Percentiles rank a stretch among this genome's conserved stretches.
These are phyloP conservation scores for Lepidium aucheri DNA, from an alignment of 345 rosid species.

Conservation along the genomic window DNA sequence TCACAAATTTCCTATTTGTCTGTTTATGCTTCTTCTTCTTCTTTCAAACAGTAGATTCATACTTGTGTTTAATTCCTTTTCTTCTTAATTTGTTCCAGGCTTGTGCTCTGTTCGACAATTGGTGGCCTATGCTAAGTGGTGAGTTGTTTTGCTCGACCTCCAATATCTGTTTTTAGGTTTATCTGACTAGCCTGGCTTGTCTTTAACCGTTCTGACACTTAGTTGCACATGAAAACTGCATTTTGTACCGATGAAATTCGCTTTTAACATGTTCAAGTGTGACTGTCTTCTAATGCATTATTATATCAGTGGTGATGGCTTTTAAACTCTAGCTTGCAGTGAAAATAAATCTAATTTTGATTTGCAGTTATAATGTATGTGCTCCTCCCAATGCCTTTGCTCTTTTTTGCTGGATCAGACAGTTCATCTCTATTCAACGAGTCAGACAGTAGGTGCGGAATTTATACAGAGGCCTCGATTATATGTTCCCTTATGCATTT, in stretches of 20 bases:
- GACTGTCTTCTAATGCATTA: background rate
- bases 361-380: slow-evolving; percentile 84
- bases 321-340: background rate
- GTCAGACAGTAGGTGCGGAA: slow-evolving; percentile 49
- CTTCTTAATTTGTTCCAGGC: slow-evolving; percentile 42
- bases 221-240: background rate
- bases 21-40: background rate
- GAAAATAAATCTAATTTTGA: background rate
- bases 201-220: background rate
- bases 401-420: slow-evolving; percentile 82
- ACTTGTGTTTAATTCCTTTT: background rate
- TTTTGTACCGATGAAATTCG: background rate
- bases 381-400: slow-evolving; percentile 87
- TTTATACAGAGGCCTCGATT: background rate
- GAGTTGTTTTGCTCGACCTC: slow-evolving; percentile 13
- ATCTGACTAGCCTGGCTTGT: background rate
- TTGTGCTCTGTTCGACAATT: slow-evolving; percentile 81
- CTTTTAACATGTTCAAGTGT: background rate
- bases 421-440: slow-evolving; percentile 49
- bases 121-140: slow-evolving; percentile 99
- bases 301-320: background rate
- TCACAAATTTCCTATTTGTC: background rate
- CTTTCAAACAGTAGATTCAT: background rate
- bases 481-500: background rate
- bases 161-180: background rate